Conservation (phyloP, 2,329 filamentous ascomycete species). For the Trichoderma sp. region DNA sequence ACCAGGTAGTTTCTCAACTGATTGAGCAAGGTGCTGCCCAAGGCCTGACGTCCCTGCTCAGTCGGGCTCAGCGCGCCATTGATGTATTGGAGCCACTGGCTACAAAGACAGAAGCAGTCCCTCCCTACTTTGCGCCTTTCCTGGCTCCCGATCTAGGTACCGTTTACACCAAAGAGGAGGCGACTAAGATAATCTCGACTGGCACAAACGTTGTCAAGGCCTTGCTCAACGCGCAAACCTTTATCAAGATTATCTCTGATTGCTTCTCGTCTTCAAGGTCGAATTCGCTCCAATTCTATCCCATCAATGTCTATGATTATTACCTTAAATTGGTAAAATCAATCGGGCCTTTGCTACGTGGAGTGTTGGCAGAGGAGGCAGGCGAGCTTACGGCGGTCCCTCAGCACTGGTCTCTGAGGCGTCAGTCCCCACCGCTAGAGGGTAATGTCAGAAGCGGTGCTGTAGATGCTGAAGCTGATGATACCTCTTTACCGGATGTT, state of each 20-base stretch:
- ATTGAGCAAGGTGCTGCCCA: slow-evolving; percentile 80
- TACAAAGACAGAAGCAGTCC: slow-evolving; percentile 47
- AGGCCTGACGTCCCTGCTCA: slow-evolving; percentile 77
- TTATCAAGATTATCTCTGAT: slow-evolving; percentile 73
- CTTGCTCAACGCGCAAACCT: slow-evolving; percentile 72
- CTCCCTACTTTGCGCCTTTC: slow-evolving; percentile 71
- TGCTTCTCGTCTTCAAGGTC: slow-evolving; percentile 72
- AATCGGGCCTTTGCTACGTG: slow-evolving; percentile 75
- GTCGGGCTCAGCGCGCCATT: slow-evolving; percentile 70
- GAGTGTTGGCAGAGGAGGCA: slow-evolving; percentile 83
- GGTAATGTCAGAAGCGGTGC: slow-evolving; percentile 28
- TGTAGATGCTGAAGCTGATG: slow-evolving; percentile 34
- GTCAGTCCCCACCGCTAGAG: slow-evolving; percentile 34
- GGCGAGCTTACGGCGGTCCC: slow-evolving; percentile 73
- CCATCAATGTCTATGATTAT: slow-evolving; percentile 82
- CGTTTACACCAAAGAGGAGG: slow-evolving; percentile 38
- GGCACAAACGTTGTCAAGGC: slow-evolving; percentile 81
- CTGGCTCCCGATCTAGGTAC: slow-evolving; percentile 50
- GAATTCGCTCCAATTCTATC: slow-evolving; percentile 65
- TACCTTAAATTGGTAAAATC: slow-evolving; percentile 73
- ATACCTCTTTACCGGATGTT: slow-evolving; percentile 39
- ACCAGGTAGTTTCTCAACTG: slow-evolving; percentile 73
- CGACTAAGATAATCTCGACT: slow-evolving; percentile 50
- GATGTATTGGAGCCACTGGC: slow-evolving; percentile 69
- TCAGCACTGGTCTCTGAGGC: slow-evolving; percentile 58